Percentiles rank a stretch among this genome's conserved stretches.
phyloP scores from a whole-genome alignment of 768 basidiomycete species.

The Termitomyces sp. region DNA sequence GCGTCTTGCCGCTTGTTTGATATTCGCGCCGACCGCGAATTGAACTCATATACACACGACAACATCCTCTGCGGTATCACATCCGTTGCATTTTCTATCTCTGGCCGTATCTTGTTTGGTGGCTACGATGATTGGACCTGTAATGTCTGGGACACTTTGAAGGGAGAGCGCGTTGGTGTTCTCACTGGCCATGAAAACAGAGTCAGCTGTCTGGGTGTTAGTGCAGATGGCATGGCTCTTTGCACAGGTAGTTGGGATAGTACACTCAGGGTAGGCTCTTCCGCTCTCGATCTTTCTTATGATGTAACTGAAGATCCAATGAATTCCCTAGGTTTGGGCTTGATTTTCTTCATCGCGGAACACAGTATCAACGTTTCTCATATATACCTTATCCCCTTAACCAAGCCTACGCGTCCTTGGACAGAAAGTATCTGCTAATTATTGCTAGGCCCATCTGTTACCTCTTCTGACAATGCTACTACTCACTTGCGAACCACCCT shows the following conservation, averaged over 20 bases:
- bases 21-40: conserved; percentile 93
- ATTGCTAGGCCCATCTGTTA: conserved; percentile 28
- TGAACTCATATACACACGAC: conserved; percentile 96
- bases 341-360: conserved; percentile 31
- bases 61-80: conserved; percentile 99
- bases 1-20: conserved; percentile 98
- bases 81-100: conserved; percentile 97
- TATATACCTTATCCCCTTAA: conserved; percentile 18
- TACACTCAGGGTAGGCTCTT: conserved; percentile 75
- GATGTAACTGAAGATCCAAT: conserved; percentile 11
- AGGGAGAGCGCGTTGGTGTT: conserved; percentile 97
- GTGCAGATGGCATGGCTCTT: conserved; percentile 94
- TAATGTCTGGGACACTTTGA: conserved; percentile 99
- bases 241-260: conserved; percentile 99
- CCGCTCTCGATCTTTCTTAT: background rate
- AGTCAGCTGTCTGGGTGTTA: conserved; percentile 94
- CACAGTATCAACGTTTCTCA: conserved; percentile 11
- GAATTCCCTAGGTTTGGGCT: conserved; percentile 69
- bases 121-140: conserved; percentile 99
- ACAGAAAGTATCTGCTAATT: conserved; percentile 15
- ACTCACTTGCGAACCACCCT: conserved; percentile 49
- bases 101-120: conserved; percentile 94
- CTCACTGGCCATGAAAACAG: conserved; percentile 97
- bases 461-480: conserved; percentile 45
- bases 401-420: conserved; percentile 10